Conservation (phyloP, 768 basidiomycete species). For the Lenzites betulinus region DNA sequence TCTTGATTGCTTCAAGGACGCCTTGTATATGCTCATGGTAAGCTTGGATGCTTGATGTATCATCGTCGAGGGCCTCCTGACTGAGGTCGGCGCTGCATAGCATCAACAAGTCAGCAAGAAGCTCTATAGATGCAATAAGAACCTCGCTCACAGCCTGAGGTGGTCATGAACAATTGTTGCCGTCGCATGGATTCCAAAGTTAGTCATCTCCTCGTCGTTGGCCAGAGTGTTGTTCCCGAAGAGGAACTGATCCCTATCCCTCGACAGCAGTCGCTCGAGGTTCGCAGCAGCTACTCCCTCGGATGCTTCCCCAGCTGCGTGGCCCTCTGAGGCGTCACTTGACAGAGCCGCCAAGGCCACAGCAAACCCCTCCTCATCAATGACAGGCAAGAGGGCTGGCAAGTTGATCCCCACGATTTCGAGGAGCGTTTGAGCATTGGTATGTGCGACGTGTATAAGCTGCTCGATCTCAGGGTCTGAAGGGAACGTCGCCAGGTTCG, state of each 20-base stretch:
- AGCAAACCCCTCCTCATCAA: neutral
- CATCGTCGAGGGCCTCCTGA: neutral
- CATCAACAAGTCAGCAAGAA: too few species aligned
- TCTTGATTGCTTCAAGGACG: neutral
- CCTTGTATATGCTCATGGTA: neutral
- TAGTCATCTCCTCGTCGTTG: neutral
- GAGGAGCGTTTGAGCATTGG: neutral
- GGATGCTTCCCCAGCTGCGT: neutral
- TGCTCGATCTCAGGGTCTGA: constrained; percentile 1
- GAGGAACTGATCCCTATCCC: neutral
- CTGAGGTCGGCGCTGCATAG: neutral
- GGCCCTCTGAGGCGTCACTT: neutral
- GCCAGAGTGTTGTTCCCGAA: neutral
- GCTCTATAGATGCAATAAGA: too few species aligned
- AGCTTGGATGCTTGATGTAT: neutral
- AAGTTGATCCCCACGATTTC: constrained; percentile 1
- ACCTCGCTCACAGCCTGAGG: neutral
- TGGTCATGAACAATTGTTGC: neutral
- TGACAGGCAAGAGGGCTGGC: neutral
- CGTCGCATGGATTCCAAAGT: neutral
- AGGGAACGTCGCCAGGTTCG: neutral
- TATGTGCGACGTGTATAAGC: neutral
- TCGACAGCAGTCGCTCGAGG: neutral
- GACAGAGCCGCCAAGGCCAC: neutral
- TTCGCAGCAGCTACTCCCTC: neutral